These are phyloP conservation scores for Mycena epipterygia DNA, from an alignment of 768 basidiomycete species.

Conservation along the genomic window DNA sequence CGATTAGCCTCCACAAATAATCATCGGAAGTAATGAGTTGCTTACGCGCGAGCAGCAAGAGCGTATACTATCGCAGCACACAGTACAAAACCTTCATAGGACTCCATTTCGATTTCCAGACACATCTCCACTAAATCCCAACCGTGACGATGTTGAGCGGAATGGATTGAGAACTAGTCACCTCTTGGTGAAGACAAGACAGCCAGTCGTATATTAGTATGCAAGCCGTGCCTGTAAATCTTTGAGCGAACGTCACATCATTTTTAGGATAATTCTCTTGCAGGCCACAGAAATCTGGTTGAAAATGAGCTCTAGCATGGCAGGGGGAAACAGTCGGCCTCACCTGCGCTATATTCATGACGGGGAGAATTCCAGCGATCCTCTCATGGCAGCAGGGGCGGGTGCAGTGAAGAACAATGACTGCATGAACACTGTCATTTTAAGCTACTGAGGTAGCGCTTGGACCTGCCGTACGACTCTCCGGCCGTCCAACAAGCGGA, in stretches of 20 bases:
- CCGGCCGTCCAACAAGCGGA: too few species aligned
- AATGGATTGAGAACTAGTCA: not conserved
- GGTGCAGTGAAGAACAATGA: too few species aligned
- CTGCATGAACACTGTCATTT: too few species aligned
- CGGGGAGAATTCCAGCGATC: too few species aligned
- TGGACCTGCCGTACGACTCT: too few species aligned
- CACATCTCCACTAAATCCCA: conserved; percentile 31
- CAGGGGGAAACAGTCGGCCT: not conserved
- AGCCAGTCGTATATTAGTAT: conserved; percentile 37
- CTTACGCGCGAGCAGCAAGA: conserved; percentile 33
- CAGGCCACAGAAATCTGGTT: conserved; percentile 35
- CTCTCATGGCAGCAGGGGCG: too few species aligned
- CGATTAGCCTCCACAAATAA: not conserved
- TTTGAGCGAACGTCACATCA: not conserved
- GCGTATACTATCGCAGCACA: conserved; percentile 34
- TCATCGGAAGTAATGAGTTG: not conserved
- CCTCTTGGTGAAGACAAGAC: conserved; percentile 36
- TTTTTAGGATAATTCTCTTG: not conserved
- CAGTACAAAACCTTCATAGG: conserved; percentile 32
- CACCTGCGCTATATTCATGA: conserved; percentile 29
- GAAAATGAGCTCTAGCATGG: not conserved
- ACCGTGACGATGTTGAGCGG: too few species aligned
- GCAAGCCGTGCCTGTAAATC: conserved; percentile 31
- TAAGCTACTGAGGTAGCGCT: too few species aligned
- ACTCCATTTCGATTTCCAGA: conserved; percentile 34